phyloP scores from a whole-genome alignment of 2,329 filamentous ascomycete genomes.

The Hypoxylon rubiginosum region DNA sequence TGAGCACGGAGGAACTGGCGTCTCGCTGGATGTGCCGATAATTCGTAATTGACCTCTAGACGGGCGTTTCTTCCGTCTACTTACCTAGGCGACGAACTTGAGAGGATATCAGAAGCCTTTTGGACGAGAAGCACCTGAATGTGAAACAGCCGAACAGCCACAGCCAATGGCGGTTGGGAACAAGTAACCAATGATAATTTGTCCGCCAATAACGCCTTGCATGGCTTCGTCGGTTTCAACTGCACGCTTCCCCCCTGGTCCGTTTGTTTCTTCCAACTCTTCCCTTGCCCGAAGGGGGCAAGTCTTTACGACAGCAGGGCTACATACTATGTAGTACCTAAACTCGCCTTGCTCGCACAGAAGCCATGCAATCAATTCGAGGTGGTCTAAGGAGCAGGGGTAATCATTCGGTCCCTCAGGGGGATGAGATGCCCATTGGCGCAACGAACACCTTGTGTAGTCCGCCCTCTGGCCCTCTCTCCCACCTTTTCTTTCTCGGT shows the following conservation, averaged over 20 bases:
- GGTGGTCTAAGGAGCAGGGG: constrained; percentile 17
- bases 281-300: constrained; percentile 26
- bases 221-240: constrained; percentile 43
- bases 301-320: constrained; percentile 14
- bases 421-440: constrained; percentile 11
- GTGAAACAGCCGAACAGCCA: constrained; percentile 47
- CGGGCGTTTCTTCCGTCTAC: constrained; percentile 1
- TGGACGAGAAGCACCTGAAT: constrained; percentile 34
- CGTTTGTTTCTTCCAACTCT: constrained; percentile 35
- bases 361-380: constrained; percentile 37
- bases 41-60: background rate
- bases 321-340: no score
- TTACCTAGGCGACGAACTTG: constrained; percentile 12
- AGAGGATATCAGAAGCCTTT: constrained; percentile 28
- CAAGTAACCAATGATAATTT: constrained; percentile 44
- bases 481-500: constrained; percentile 27
- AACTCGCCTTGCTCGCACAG: background rate
- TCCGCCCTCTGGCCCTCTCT: constrained; percentile 29
- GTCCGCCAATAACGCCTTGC: constrained; percentile 39
- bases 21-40: constrained; percentile 25
- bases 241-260: constrained; percentile 29
- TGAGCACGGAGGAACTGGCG: constrained; percentile 19
- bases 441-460: constrained; percentile 11
- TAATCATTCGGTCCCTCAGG: constrained; percentile 17
- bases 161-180: constrained; percentile 41